Base-by-base conservation (phyloP, 2,329 filamentous ascomycete species). In the Pseudogymnoascus destructans region DNA sequence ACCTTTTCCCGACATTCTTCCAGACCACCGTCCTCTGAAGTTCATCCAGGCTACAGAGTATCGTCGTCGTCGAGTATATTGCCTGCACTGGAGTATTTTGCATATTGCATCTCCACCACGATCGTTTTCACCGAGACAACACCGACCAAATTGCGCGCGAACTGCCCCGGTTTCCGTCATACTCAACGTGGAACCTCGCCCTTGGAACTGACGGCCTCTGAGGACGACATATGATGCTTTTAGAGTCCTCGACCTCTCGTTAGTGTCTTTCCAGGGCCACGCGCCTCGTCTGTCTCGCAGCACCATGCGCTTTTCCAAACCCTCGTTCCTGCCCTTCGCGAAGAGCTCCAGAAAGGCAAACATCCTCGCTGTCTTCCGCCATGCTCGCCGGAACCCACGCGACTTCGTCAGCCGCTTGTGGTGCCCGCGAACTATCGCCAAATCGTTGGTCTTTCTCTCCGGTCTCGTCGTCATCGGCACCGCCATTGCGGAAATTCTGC, bases 141-240 rank as follows among this genome's bases (percentile, higher is more conserved):
- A 25, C 21, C 38, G 23, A 27, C 42, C 42, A n/a, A 27, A 49
- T 49, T 27, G 23, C 15, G 23, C 46, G 25, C 25, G 46, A 52
- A 30, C 46, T 52, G 25, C 46, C n/a, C 46, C n/a, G 46, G 46
- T 30, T 52, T 52, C 46, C 25, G 46, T 30, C 46, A 32, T 52
- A 30, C 9, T 52, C 46, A 52, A 52, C 46, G 46, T 52, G 25
- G 46, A 52, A 52, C 25, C 46, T 11, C 9, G 25, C n/a, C 25
- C 25, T 52, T 15, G 25, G 21, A 32, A 27, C 46, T 52, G 25
- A 52, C 46, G 25, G n/a, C 15, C 23, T 52, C 25, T 52, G 46
- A 52, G 46, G 46, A 52, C 46, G 46, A 52, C 46, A 30, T 52
- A 52, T 30, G 46, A 52, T 52, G 46, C 46, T 52, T 52, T 52